phyloP scores from a whole-genome alignment of 2,329 filamentous ascomycete species.

The Aspergillus sp. region DNA sequence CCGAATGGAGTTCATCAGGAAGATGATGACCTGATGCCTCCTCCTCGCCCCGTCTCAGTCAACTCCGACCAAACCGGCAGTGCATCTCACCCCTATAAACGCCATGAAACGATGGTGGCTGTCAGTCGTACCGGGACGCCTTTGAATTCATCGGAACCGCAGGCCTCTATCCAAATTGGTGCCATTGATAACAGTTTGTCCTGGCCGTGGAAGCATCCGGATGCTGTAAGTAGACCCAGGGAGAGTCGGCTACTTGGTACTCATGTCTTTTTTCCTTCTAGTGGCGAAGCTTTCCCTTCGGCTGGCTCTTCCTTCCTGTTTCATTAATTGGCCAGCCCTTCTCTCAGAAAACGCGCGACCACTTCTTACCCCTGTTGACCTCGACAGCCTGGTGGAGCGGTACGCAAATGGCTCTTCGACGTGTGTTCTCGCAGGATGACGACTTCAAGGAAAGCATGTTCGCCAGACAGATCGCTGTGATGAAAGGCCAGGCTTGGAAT shows the following conservation, averaged over 20 bases:
- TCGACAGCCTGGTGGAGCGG: constrained; percentile 97
- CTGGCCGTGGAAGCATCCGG: constrained; percentile 98
- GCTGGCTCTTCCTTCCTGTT: constrained; percentile 96
- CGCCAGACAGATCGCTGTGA: constrained; percentile 94
- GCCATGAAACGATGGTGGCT: constrained; percentile 82
- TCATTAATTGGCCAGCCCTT: constrained; percentile 95
- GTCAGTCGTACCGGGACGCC: constrained; percentile 57
- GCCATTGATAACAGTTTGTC: constrained; percentile 98
- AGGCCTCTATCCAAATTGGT: constrained; percentile 70
- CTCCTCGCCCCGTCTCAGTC: constrained; percentile 60
- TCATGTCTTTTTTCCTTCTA: constrained; percentile 21
- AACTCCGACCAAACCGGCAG: constrained; percentile 40
- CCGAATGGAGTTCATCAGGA: constrained; percentile 51
- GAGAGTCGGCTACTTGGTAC: not conserved
- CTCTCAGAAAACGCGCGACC: constrained; percentile 85
- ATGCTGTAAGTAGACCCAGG: constrained; percentile 59
- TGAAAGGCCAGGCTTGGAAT: constrained; percentile 99
- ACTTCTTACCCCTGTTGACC: constrained; percentile 93
- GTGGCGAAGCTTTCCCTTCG: constrained; percentile 90
- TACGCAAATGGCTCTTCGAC: constrained; percentile 80
- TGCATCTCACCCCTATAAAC: constrained; percentile 65
- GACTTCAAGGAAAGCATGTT: constrained; percentile 99
- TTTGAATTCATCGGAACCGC: constrained; percentile 41
- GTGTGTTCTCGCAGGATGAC: constrained; percentile 84
- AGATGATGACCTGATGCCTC: constrained; percentile 47